Conservation (phyloP, 306 rosid species). For the Ceratonia siliqua region DNA sequence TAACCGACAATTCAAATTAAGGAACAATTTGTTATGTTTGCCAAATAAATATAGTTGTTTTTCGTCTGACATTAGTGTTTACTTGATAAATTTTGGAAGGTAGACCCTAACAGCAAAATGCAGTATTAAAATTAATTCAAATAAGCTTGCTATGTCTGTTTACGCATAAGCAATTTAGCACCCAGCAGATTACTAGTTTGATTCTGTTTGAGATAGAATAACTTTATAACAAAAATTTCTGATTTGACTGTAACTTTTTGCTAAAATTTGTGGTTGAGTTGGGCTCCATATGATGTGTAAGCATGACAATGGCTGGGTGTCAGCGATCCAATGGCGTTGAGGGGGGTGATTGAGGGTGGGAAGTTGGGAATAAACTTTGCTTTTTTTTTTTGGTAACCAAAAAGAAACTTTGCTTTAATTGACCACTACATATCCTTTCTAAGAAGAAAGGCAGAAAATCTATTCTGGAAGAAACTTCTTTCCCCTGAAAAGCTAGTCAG, state of each 20-base stretch:
- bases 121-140: neutral
- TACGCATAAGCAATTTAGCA: neutral
- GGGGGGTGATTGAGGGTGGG: neutral
- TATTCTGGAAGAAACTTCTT: neutral
- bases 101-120: neutral
- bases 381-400: no score
- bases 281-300: neutral
- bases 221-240: neutral
- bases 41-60: neutral
- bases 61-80: neutral
- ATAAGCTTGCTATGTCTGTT: neutral
- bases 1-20: neutral
- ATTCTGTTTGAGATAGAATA: neutral
- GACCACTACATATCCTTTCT: constrained; percentile 20
- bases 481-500: neutral
- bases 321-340: neutral
- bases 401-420: constrained; percentile 20
- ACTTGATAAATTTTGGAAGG: neutral
- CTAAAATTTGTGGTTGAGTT: neutral
- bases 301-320: constrained; percentile 4
- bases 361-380: no score
- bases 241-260: neutral
- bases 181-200: neutral
- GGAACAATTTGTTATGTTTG: neutral
- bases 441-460: constrained; percentile 27